These are phyloP conservation scores for Oxytropis ochrocephala DNA, from an alignment of 306 rosid genomes.

Conservation along the genomic window DNA sequence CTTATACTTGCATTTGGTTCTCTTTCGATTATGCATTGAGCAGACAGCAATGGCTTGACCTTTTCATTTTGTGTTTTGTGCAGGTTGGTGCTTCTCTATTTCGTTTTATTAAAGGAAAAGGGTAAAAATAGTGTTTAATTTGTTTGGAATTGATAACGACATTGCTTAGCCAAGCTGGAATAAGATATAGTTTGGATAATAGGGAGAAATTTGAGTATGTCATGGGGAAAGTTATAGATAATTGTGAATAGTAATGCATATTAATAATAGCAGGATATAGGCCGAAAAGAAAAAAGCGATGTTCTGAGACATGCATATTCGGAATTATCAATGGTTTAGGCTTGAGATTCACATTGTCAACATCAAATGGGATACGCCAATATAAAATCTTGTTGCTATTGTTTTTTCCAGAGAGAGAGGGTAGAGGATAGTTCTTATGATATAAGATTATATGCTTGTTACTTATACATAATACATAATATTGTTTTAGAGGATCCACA, in stretches of 20 bases:
- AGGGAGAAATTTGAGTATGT: neutral
- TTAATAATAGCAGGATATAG: neutral
- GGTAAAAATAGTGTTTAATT: slow-evolving; percentile 46
- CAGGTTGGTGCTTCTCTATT: slow-evolving; percentile 84
- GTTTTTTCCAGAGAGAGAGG: neutral
- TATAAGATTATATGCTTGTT: slow-evolving; percentile 10
- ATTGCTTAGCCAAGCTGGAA: slow-evolving; percentile 15
- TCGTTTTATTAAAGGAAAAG: slow-evolving; percentile 72
- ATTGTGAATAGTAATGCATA: neutral
- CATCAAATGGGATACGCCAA: no score
- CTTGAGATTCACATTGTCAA: no score
- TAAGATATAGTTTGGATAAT: neutral
- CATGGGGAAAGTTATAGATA: neutral
- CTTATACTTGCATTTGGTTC: neutral
- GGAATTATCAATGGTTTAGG: no score
- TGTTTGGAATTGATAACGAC: neutral
- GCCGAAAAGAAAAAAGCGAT: slow-evolving; percentile 7
- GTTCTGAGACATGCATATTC: neutral
- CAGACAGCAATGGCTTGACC: neutral
- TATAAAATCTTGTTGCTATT: no score
- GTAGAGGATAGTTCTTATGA: slow-evolving; percentile 26
- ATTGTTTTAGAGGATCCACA: slow-evolving; percentile 57
- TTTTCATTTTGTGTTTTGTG: slow-evolving; percentile 29
- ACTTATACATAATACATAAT: slow-evolving; percentile 9
- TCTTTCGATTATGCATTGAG: slow-evolving; percentile 4